phyloP scores from a whole-genome alignment of 1,284 basidiomycete genomes.

The Rhizoctonia solani region DNA sequence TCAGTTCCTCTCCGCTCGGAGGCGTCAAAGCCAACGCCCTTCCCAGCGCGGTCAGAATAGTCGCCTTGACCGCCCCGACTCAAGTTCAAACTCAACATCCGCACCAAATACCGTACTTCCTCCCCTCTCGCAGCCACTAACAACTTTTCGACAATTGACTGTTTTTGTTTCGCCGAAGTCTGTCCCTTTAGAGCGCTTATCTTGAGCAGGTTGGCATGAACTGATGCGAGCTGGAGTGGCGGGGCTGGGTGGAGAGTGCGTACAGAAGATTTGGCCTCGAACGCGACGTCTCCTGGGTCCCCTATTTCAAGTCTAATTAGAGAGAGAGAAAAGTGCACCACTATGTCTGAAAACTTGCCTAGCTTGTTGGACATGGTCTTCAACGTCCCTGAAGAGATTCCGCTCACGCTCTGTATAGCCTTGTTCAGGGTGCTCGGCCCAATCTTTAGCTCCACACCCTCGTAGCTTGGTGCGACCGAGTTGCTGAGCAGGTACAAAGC shows the following conservation, averaged over 20 bases:
- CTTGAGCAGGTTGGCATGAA: constrained; percentile 67
- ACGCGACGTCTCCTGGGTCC: constrained; percentile 82
- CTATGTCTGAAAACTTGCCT: constrained; percentile 46
- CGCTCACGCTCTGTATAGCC: constrained; percentile 82
- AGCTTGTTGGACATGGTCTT: constrained; percentile 63
- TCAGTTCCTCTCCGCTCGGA: too few relatives aligned
- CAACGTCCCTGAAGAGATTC: constrained; percentile 68
- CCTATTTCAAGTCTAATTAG: constrained; percentile 47
- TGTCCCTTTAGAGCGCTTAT: constrained; percentile 71
- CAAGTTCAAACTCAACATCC: constrained; percentile 80
- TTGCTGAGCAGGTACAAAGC: constrained; percentile 92
- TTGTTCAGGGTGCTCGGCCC: constrained; percentile 77
- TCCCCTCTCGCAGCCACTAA: constrained; percentile 85
- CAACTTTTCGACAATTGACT: constrained; percentile 78
- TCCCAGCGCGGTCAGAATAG: constrained; percentile 82
- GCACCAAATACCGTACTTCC: constrained; percentile 81
- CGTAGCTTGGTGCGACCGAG: constrained; percentile 78
- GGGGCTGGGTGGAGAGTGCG: constrained; percentile 76
- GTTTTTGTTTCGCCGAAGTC: constrained; percentile 76
- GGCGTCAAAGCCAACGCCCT: constrained; percentile 72
- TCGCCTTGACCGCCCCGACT: constrained; percentile 86
- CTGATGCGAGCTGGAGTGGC: constrained; percentile 64
- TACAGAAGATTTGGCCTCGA: constrained; percentile 77
- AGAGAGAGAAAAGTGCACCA: neutral
- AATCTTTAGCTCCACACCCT: constrained; percentile 73